Evolutionary conservation across 2,329 filamentous ascomycete genomes (phyloP).

Genomic region (Aspergillus thermomutatus): DNA sequence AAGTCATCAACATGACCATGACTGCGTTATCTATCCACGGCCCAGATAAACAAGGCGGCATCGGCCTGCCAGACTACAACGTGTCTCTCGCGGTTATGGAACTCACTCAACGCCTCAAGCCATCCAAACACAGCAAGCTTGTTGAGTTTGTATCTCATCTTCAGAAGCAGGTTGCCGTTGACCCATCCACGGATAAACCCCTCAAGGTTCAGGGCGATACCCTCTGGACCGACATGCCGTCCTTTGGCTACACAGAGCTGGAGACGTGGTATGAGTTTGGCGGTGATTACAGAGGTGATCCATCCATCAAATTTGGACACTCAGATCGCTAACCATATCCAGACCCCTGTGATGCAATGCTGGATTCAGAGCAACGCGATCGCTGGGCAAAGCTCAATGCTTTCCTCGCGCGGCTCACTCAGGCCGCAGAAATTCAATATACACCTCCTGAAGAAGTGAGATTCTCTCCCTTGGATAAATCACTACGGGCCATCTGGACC

Average conservation of each 20-base stretch:
- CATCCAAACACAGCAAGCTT: background rate
- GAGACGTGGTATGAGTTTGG: background rate
- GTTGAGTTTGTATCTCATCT: background rate
- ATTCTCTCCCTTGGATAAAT: background rate
- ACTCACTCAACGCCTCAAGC: background rate
- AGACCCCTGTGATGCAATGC: background rate
- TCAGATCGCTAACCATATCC: background rate
- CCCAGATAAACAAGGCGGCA: background rate
- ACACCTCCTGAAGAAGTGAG: background rate
- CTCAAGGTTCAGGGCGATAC: background rate
- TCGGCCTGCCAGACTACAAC: background rate
- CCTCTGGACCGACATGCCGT: background rate
- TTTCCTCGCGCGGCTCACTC: constrained; percentile 17
- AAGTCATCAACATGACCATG: background rate
- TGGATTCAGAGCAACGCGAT: constrained; percentile 38
- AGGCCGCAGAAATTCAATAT: constrained; percentile 10
- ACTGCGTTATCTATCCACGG: background rate
- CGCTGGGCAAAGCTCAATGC: constrained; percentile 2
- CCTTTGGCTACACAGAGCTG: background rate
- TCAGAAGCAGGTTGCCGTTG: background rate
- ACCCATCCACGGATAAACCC: background rate
- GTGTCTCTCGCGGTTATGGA: background rate
- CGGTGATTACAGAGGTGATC: background rate
- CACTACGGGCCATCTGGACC: background rate
- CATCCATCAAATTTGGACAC: background rate